Evolutionary conservation across 352 stramenopile genomes (phyloP), one percentile per base, ranked within the genome.

Genomic region (Phytophthora tentaculata): DNA sequence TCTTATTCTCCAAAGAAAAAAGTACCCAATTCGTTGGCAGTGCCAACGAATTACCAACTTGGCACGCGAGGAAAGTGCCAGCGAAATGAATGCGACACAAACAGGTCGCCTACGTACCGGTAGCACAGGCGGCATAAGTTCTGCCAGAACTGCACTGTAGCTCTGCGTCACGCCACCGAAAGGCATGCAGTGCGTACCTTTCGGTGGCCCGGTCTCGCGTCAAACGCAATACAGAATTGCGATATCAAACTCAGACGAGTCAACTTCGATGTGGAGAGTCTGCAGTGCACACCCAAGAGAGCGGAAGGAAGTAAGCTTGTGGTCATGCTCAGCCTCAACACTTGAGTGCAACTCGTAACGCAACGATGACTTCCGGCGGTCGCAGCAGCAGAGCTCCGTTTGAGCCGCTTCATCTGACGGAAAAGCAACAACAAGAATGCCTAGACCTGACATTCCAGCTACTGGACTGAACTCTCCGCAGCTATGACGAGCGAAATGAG

Each of bases 381-480:
- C 35, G 35, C 0, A 43, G 14, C 28, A 43, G 14, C 7, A 43
- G 35, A 6, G 12, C 13, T 16, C 67, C 72, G 37, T 79, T 74
- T 32, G 26, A 64, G n/a, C 67, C 54, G 41, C 56, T 76, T 29
- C 49, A 74, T 29, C 22, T 79, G 45, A 61, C 72, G 0, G 59
- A 56, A 22, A 60, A 69, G 23, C 64, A 77, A 32, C 72, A 77
- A 39, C 44, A 74, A 41, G 56, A 74, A 17, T 74, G 64, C 49
- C 63, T 74, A 28, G 49, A 80, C 19, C 61, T 80, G 17, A 67
- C 64, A 45, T 45, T 69, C n/a, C 72, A 77, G 28, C 26, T 80
- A 48, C 68, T 80, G 3, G 72, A 80, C 43, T 61, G 66, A 26
- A 77, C 72, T 4, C 35, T 80, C 22, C 72, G 69, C 51, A 80